phyloP scores from a whole-genome alignment of 768 basidiomycete species.

The Hemileccinum rubropunctum region DNA sequence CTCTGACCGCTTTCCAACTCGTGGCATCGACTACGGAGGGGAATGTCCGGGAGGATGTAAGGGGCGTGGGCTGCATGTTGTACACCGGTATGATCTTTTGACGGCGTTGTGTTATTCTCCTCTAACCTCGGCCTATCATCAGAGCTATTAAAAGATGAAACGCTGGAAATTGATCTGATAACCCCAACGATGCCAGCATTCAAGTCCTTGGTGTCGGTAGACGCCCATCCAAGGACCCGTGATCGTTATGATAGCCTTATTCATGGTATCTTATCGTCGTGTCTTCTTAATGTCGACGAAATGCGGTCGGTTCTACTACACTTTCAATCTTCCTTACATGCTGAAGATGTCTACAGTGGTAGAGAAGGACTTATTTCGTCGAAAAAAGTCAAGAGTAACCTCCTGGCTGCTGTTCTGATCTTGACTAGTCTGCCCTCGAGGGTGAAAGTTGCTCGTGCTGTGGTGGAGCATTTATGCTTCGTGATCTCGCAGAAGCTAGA shows the following conservation, averaged over 20 bases:
- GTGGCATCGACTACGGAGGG: constrained; percentile 58
- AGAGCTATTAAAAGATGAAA: constrained; percentile 88
- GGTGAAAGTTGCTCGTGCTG: constrained; percentile 65
- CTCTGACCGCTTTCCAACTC: constrained; percentile 58
- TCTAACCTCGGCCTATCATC: not conserved
- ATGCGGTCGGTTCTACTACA: constrained; percentile 65
- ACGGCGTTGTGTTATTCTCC: not conserved
- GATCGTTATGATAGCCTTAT: constrained; percentile 59
- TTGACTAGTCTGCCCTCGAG: constrained; percentile 72
- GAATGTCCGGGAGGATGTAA: constrained; percentile 67
- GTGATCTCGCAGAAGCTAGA: constrained; percentile 78
- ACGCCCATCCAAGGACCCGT: constrained; percentile 37
- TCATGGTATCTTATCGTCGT: constrained; percentile 83
- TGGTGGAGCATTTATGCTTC: constrained; percentile 83
- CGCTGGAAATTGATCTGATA: constrained; percentile 72
- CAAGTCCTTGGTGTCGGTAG: constrained; percentile 65
- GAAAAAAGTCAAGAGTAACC: constrained; percentile 87
- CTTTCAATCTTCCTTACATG: not conserved
- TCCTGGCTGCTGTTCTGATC: constrained; percentile 81
- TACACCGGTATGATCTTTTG: constrained; percentile 56
- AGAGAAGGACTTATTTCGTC: constrained; percentile 73
- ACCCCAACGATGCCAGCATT: constrained; percentile 79
- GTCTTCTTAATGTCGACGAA: constrained; percentile 82
- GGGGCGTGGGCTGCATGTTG: constrained; percentile 73
- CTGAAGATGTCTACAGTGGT: constrained; percentile 48